Evolutionary conservation across 164 flowering plant species (phyloP), one percentile per base, ranked within the genome.

Genomic region (Aristolochia fimbriata): DNA sequence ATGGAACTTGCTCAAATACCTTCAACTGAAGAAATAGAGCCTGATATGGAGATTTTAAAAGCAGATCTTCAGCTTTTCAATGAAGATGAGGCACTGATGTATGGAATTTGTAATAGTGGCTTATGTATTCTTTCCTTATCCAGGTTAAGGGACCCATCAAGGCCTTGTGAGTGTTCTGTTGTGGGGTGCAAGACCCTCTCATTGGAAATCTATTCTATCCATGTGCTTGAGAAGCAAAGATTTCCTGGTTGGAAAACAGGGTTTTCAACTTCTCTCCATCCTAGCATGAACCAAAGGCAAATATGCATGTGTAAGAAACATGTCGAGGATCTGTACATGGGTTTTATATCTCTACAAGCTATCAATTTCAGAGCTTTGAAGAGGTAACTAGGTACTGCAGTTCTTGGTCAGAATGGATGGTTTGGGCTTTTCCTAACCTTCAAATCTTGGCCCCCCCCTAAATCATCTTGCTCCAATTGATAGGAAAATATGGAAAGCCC

Each of bases 211-310:
- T 93, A 93, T 65, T 74, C 77, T 20, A 76, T 93, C 63, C 84
- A 83, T 71, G 87, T 81, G 23, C 86, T 78, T 85, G 96, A 92
- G 70, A 82, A 81, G 63, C 88, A 84, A 68, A 85, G 75, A 57
- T 88, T 82, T 70, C 97, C 97, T 9, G 83, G 86, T 21, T 88
- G 95, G 98, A 83, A 71, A 67, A 92, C 95, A 9, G 98, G 98
- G 54, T 88, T 92, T 62, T 62, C 86, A 8, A 65, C 81, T 62
- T 81, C 78, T 59, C 80, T 89, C 56, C 98, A 89, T 73, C 86
- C 96, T 22, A 85, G 96, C 67, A 66, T 93, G 68, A 82, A 87
- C 60, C 62, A 72, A 67, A 78, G 87, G 70, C 73, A 83, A 62
- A 71, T 93, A 20, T 88, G 94, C 33, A 56, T 93, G 67, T 93